Base-by-base conservation (phyloP, 805 yeast genomes). In the Sungouiella blattae region DNA sequence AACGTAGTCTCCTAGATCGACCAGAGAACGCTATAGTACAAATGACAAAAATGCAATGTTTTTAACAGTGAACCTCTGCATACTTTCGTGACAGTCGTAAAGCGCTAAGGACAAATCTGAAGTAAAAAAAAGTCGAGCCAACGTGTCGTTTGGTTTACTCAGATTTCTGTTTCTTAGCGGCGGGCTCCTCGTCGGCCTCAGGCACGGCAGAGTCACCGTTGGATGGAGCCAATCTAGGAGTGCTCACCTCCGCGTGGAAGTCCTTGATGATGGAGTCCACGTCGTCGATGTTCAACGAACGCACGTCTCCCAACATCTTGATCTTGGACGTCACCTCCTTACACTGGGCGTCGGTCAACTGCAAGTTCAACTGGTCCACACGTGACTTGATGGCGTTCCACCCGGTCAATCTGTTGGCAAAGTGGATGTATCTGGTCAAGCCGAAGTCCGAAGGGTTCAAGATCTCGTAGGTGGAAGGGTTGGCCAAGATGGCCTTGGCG, bases 371-470 rank as follows among this genome's bases (percentile, higher is more conserved):
- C 50, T 75, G 80, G 52, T 75, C 80, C 35, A 75, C 80, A 60
- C 81, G 67, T 24, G 77, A 67, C 55, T 75, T 75, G 58, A 75
- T 75, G 24, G 80, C 81, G 51, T 75, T 75, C 81, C 81, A 75
- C 23, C 81, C 81, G 11, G 81, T 75, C 53, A 75, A 65, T 53
- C 80, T 64, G 62, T 74, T 75, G 43, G 80, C 80, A 47, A 75
- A 75, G 53, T 75, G 80, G 42, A 75, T 75, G 52, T 75, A 75
- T 52, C 81, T 69, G n/a, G 78, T 71, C 49, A 75, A 65, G 39
- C 81, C 81, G 50, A 75, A 75, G 56, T 75, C 81, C 16, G 67
- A 57, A 21, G 81, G 81, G 47, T 71, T 70, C 53, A 75, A 64
- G 51, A 75, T 75, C 58, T 75, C 81, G 53, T 75, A 75, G 9